Evolutionary conservation across 805 yeast species (phyloP).

Genomic region (Kuraishia cidri): DNA sequence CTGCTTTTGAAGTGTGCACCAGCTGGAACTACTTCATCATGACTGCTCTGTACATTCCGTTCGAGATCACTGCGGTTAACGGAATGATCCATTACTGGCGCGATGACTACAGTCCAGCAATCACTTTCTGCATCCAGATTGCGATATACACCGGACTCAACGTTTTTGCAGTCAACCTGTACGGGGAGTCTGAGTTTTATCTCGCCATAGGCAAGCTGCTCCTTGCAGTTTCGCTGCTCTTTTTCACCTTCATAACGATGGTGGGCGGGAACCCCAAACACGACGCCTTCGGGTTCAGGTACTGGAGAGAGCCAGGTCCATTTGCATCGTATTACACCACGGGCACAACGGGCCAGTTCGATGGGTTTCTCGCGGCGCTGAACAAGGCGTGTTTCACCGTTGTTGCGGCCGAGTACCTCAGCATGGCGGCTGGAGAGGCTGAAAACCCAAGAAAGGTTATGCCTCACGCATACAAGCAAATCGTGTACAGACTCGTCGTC

Average conservation of each 20-base stretch:
- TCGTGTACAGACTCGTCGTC: slow-evolving; percentile 31
- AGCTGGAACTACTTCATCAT: slow-evolving; percentile 44
- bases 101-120: slow-evolving; percentile 34
- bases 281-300: no score
- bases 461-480: slow-evolving; percentile 38
- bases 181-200: slow-evolving; percentile 43
- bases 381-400: slow-evolving; percentile 32
- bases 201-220: slow-evolving; percentile 32
- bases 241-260: slow-evolving; percentile 37
- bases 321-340: slow-evolving; percentile 25
- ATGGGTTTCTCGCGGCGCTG: slow-evolving; percentile 32
- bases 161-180: no score
- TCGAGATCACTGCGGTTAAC: slow-evolving; percentile 37
- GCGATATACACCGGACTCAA: slow-evolving; percentile 29
- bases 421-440: slow-evolving; percentile 39
- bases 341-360: slow-evolving; percentile 35
- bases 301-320: no score
- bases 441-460: slow-evolving; percentile 36
- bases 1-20: slow-evolving; percentile 33
- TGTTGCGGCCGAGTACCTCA: slow-evolving; percentile 41
- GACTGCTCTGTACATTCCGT: slow-evolving; percentile 37
- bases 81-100: slow-evolving; percentile 38
- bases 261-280: slow-evolving; percentile 40
- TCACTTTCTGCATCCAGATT: slow-evolving; percentile 32
- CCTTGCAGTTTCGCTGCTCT: slow-evolving; percentile 31